Base-by-base conservation (phyloP, 768 basidiomycete species). In the Phlebiopsis gigantea region DNA sequence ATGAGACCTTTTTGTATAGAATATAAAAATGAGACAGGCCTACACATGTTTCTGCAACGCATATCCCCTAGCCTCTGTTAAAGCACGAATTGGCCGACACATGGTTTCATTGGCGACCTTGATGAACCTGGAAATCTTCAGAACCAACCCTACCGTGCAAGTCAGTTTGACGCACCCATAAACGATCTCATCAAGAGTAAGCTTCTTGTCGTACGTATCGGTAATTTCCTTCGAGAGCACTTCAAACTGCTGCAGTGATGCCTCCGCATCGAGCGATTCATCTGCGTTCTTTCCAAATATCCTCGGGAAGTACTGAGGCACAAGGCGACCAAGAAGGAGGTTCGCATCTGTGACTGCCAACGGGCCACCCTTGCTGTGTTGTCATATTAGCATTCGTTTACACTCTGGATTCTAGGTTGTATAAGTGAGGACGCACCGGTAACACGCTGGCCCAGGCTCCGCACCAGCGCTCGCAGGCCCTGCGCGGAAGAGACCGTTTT, bases 71-170 rank as follows among this genome's bases (percentile, higher is more conserved):
- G 93, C 91, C 69, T 97, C 94, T 0, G 94, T 97, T 61, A 96
- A 70, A 1, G 92, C 85, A 2, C 95, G 84, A 56, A 98, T 96
- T 7, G 95, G 95, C 46, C 95, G 76, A 61, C 87, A 89, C 94
- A 98, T 98, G 0, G 92, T 94, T 74, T 98, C 95, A 63, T 97
- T 97, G 8, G 94, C 94, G 9, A 96, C 93, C 66, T 94, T 92
- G 73, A 98, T 88, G 71, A 94, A 97, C 4, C 93, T 92, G 48
- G 5, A n/a, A n/a, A n/a, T n/a, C n/a, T n/a, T 22, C 17, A 51
- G 46, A 39, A 17, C 34, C 34, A 39, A 17, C 26, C n/a, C n/a
- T n/a, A n/a, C n/a, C n/a, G n/a, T n/a, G n/a, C n/a, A n/a, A n/a
- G n/a, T n/a, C 42, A 17, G 15, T 28, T 12, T 7, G n/a, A n/a